A percentile compares a stretch with the other conserved stretches of the same genome.
Conservation (phyloP, 2,329 filamentous ascomycete species). For the Neodidymelliopsis sp. region DNA sequence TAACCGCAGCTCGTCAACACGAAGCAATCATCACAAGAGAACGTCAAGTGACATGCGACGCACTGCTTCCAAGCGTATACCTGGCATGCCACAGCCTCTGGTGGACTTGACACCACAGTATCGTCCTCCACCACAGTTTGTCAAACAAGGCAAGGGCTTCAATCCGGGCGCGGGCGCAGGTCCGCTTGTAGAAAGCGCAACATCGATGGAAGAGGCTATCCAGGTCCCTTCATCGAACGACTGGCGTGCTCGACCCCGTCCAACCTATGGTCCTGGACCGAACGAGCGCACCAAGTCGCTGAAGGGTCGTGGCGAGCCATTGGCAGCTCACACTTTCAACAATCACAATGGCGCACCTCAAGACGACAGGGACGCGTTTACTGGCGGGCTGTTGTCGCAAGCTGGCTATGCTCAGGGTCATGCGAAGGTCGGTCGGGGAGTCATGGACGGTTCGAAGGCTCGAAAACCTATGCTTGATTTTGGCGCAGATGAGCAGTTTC, state of each 20-base stretch:
- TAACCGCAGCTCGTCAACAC: constrained; percentile 42
- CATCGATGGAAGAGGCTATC: constrained; percentile 53
- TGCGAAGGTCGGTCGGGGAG: constrained; percentile 51
- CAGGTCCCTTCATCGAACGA: constrained; percentile 53
- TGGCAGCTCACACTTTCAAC: constrained; percentile 44
- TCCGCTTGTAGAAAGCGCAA: constrained; percentile 56
- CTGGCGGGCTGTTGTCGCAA: constrained; percentile 54
- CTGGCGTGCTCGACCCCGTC: constrained; percentile 52
- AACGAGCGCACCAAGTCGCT: constrained; percentile 46
- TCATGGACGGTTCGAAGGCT: constrained; percentile 55
- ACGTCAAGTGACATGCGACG: constrained; percentile 52
- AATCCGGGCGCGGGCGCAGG: constrained; percentile 47
- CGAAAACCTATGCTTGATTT: constrained; percentile 56
- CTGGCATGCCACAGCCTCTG: constrained; percentile 64
- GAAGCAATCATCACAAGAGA: constrained; percentile 41
- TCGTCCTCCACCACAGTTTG: constrained; percentile 68
- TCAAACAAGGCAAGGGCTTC: constrained; percentile 61
- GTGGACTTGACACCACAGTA: constrained; percentile 73
- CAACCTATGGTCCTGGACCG: constrained; percentile 36
- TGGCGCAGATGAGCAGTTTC: constrained; percentile 53
- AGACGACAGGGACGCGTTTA: constrained; percentile 51
- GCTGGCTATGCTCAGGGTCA: constrained; percentile 51
- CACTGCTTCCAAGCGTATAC: constrained; percentile 54
- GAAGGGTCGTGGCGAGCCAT: constrained; percentile 44
- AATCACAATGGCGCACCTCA: constrained; percentile 41